Conservation (phyloP, 75 land plant genomes). For the Sequoiadendron giganteum region DNA sequence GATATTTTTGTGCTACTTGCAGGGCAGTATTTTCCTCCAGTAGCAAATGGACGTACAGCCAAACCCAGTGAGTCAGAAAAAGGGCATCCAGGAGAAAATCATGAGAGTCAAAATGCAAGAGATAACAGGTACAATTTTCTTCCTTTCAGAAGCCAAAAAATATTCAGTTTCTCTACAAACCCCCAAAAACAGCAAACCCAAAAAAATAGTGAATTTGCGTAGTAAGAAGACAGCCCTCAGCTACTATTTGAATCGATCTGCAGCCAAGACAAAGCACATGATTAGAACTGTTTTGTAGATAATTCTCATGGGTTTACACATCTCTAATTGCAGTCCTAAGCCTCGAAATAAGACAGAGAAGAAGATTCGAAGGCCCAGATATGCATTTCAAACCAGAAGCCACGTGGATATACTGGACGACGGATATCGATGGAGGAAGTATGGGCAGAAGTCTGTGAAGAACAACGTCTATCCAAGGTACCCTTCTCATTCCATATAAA, state of each 20-base stretch:
- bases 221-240: not conserved
- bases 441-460: slow-evolving; percentile 77
- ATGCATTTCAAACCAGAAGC: slow-evolving; percentile 73
- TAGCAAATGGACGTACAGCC: not conserved
- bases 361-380: slow-evolving; percentile 45
- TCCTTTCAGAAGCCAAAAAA: not conserved
- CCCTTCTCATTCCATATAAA: slow-evolving; percentile 1
- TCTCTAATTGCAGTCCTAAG: not conserved
- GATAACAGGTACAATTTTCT: slow-evolving; percentile 3
- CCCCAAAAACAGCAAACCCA: not conserved
- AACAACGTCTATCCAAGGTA: slow-evolving; percentile 79
- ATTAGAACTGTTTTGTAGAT: not conserved
- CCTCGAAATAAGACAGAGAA: slow-evolving; percentile 22
- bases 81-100: not conserved
- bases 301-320: not conserved
- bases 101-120: not conserved
- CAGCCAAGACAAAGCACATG: not conserved
- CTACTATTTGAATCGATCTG: not conserved
- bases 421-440: slow-evolving; percentile 80
- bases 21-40: not conserved
- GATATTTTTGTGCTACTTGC: not conserved
- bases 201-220: too few relatives aligned
- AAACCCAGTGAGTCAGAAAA: not conserved
- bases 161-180: not conserved
- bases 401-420: slow-evolving; percentile 75